Base-by-base conservation (phyloP, 208 protist genomes). In the Acanthamoeba castellanii region DNA sequence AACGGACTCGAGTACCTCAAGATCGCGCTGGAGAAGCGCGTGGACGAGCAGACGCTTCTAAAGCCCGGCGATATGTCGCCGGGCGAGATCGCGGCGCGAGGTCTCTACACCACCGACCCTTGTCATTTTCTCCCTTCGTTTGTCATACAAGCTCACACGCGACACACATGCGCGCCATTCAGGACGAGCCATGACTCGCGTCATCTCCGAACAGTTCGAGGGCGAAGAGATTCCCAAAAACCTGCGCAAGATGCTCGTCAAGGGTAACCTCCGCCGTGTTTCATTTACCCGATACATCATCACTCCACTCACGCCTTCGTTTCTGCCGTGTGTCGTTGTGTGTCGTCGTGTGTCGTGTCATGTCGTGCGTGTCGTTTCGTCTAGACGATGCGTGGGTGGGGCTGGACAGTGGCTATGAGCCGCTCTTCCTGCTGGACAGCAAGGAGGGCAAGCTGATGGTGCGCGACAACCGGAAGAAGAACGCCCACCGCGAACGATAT, bases 151-250 rank as follows among this genome's bases (percentile, higher is more conserved):
- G n/a, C 20, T 32, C 8, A 32, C 64, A 32, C 64, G 8, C n/a
- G 64, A 25, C 66, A 72, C 66, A 3, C n/a, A 27, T 8, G 8
- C 9, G 7, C 30, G n/a, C 66, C 4, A 5, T 5, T 1, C 20
- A 72, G 70, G 70, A 9, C 70, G 70, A 42, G 70, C 70, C 30
- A 78, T 78, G 70, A 78, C 70, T 0, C 70, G 70, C 8, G 70
- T 78, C 70, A 78, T 78, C 70, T 78, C 70, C 32, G 70, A 78
- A n/a, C 70, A 78, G 70, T 78, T 78, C 70, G 70, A 78, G 37
- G 70, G 70, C 37, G 70, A 78, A n/a, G 70, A 78, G 37, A 78
- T 78, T 6, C 70, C 70, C 70, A 78, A 78, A n/a, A 45, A 78
- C 70, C 13, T 78, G 22, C 70, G 70, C 70, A 78, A 78, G 30